phyloP scores from a whole-genome alignment of 2,329 filamentous ascomycete species.

The Colletotrichum higginsianum region DNA sequence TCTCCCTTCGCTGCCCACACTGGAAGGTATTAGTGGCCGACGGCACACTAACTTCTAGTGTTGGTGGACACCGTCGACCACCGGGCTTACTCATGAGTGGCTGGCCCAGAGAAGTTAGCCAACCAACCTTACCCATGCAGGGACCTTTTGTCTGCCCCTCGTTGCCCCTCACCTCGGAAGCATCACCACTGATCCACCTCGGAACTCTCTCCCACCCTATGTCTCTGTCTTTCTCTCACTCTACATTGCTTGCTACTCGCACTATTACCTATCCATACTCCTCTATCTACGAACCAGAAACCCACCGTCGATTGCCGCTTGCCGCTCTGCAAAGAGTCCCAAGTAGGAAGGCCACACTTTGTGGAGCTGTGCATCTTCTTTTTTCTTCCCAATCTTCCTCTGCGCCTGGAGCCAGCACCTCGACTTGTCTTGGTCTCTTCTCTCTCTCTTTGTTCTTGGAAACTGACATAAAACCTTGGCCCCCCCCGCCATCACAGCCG shows the following conservation, averaged over 20 bases:
- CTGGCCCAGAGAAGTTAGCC: not conserved
- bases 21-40: conserved; percentile 24
- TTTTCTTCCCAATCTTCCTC: conserved; percentile 5
- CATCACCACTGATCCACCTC: conserved; percentile 32
- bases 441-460: conserved; percentile 8
- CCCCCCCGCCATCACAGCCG: conserved; percentile 7
- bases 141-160: conserved; percentile 43
- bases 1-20: not conserved
- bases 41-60: not conserved
- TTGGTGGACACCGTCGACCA: conserved; percentile 11
- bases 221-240: not conserved
- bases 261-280: not conserved
- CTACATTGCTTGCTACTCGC: not conserved
- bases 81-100: conserved; percentile 19
- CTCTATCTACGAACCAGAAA: conserved; percentile 20
- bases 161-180: conserved; percentile 41
- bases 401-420: not conserved
- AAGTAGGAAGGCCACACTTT: conserved; percentile 37
- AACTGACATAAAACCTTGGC: conserved; percentile 22
- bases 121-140: conserved; percentile 40
- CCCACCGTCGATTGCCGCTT: conserved; percentile 29
- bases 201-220: conserved; percentile 22
- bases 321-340: conserved; percentile 27
- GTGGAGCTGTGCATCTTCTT: conserved; percentile 33
- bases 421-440: not conserved